Base-by-base conservation (phyloP, 441 rosid genomes). In the Populus tomentosa region DNA sequence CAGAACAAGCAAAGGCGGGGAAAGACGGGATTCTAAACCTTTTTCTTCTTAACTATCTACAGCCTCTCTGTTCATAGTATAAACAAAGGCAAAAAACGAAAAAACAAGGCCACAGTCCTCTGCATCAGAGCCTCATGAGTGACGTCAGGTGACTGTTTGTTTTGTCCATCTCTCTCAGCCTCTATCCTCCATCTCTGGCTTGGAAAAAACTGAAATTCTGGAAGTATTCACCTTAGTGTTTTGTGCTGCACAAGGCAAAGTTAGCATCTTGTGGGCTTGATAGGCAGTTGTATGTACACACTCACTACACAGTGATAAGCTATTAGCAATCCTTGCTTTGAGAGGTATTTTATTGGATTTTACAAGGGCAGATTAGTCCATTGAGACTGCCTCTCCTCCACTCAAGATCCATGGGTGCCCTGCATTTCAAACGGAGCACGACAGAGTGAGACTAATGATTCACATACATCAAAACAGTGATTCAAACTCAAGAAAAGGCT, bases 351-450 rank as follows among this genome's bases (percentile, higher is more conserved):
- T 70, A 67, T 21, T 35, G 40, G 42, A 35, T 50, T 38, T 38
- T 36, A 11, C n/a, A 67, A 65, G 76, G 79, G 70, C 67, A 75
- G 62, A 70, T 84, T 72, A 85, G 78, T 81, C 83, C 76, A 83
- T 70, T 38, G 86, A 33, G 16, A 13, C 68, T 50, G 86, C 56
- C 68, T 87, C 89, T 59, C 96, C 96, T 61, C 80, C 86, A 66
- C 69, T 89, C 75, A 85, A 28, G 56, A 94, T 85, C 98, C 98
- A 94, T 64, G 97, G 88, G 28, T 94, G 97, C 81, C 90, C 98
- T 94, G 92, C 75, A 80, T 16, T 72, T 74, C 35, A 38, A 46
- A 23, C 24, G 46, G 7, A 67, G 14, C 10, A 36, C 70, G 70
- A 69, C 33, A 62, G 72, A 36, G 59, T 73, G n/a, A 63, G 71